These are phyloP conservation scores for Albizia julibrissin DNA, from an alignment of 306 rosid genomes.

Conservation along the genomic window DNA sequence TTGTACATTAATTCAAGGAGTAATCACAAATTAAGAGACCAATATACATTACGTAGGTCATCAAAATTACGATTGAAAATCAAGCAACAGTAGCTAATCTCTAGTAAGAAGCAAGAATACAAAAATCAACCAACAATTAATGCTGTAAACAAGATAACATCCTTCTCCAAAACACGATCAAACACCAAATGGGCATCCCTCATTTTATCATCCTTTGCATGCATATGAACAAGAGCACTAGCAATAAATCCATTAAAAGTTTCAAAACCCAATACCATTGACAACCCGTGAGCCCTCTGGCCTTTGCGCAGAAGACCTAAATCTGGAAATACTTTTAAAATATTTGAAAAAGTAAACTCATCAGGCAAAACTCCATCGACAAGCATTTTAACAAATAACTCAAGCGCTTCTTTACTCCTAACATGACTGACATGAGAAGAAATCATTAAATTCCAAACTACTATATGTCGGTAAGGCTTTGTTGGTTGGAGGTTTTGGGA, in stretches of 20 bases:
- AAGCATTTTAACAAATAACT: conserved; percentile 49
- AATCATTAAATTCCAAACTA: conserved; percentile 65
- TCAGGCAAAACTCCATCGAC: conserved; percentile 59
- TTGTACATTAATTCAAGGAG: conserved; percentile 9
- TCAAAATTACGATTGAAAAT: background rate
- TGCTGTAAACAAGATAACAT: conserved; percentile 65
- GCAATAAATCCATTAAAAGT: conserved; percentile 60
- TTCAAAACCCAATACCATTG: conserved; percentile 65
- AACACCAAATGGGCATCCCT: conserved; percentile 52
- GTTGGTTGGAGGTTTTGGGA: too few relatives aligned
- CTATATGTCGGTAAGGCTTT: conserved; percentile 49
- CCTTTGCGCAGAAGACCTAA: conserved; percentile 42
- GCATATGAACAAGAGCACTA: conserved; percentile 65
- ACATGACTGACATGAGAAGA: conserved; percentile 43
- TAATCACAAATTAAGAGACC: background rate
- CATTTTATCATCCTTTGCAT: conserved; percentile 59
- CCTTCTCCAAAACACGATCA: conserved; percentile 59
- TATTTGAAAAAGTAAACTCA: conserved; percentile 60
- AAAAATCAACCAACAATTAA: conserved; percentile 56
- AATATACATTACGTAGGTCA: background rate
- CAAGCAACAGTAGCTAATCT: background rate
- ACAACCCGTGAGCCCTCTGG: conserved; percentile 62
- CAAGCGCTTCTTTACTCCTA: conserved; percentile 51
- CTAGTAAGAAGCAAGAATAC: background rate
- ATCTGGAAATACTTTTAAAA: conserved; percentile 61